These are phyloP conservation scores for Cyclotella choctawhatcheeana DNA, from an alignment of 108 stramenopile species.

Conservation along the genomic window DNA sequence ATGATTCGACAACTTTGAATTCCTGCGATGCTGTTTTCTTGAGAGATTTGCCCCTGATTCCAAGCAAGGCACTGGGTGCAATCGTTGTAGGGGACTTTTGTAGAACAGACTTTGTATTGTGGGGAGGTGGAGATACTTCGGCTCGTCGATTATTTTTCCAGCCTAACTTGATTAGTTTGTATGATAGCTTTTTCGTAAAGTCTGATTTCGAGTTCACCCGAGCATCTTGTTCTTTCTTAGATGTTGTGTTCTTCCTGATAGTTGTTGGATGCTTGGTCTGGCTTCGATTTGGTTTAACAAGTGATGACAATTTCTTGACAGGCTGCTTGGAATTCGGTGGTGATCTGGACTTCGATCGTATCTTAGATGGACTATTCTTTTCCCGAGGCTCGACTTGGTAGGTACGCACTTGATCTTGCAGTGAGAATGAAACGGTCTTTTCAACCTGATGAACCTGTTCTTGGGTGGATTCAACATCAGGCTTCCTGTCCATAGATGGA, in stretches of 20 bases:
- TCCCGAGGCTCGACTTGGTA: not conserved
- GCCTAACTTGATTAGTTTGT: not conserved
- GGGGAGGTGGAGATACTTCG: not conserved
- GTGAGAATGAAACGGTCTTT: not conserved
- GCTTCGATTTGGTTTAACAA: no score
- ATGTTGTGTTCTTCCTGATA: not conserved
- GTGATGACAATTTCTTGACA: no score
- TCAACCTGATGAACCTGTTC: not conserved
- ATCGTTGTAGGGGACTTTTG: not conserved
- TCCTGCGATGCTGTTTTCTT: not conserved
- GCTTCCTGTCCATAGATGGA: not conserved
- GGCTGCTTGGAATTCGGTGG: no score
- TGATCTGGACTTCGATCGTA: not conserved
- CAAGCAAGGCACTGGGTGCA: not conserved
- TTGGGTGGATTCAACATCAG: not conserved
- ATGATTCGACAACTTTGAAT: not conserved
- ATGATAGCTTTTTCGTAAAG: not conserved
- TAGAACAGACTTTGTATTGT: no score
- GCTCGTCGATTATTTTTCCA: constrained; percentile 1
- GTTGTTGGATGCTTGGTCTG: not conserved
- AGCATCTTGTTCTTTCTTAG: constrained; percentile 1
- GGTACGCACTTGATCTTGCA: not conserved
- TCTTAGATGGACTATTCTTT: constrained; percentile 2
- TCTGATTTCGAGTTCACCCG: not conserved
- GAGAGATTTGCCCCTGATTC: not conserved